phyloP scores from a whole-genome alignment of 164 flowering plant genomes.

The Macadamia tetraphylla region DNA sequence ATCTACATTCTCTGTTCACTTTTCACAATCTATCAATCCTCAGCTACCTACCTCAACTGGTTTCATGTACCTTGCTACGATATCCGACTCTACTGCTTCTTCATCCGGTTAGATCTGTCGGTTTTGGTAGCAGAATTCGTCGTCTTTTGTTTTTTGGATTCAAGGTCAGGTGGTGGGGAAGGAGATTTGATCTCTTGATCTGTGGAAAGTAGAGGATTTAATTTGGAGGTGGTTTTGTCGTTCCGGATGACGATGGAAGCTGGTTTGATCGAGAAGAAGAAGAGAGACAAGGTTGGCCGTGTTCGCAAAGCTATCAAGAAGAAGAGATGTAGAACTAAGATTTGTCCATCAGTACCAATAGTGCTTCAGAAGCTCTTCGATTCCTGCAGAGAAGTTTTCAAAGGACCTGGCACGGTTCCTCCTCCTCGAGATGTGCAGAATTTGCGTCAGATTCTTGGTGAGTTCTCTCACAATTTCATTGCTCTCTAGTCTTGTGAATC shows the following conservation, averaged over 20 bases:
- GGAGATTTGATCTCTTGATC: no score
- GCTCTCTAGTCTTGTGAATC: background rate
- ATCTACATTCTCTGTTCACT: background rate
- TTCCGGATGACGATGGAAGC: no score
- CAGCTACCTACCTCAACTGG: background rate
- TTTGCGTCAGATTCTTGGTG: constrained; percentile 53
- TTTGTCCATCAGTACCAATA: constrained; percentile 4
- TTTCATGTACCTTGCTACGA: background rate
- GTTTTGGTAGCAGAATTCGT: background rate
- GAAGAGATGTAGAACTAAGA: constrained; percentile 19
- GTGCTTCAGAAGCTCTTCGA: constrained; percentile 45
- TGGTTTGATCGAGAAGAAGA: background rate
- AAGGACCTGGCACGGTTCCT: constrained; percentile 69
- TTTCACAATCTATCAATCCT: background rate
- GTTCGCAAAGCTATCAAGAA: constrained; percentile 17
- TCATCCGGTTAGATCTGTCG: background rate
- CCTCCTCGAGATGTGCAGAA: constrained; percentile 36
- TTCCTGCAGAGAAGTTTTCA: constrained; percentile 43
- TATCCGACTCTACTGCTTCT: background rate
- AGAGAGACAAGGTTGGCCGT: background rate
- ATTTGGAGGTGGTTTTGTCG: no score
- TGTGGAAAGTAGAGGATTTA: no score
- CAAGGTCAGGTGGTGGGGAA: background rate
- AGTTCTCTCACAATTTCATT: background rate
- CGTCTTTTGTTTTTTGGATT: no score